A percentile compares a stretch with the other conserved stretches of the same genome.
Evolutionary conservation across 2,329 filamentous ascomycete species (phyloP).

Genomic region (Chrysoporthe deuterocubensis): DNA sequence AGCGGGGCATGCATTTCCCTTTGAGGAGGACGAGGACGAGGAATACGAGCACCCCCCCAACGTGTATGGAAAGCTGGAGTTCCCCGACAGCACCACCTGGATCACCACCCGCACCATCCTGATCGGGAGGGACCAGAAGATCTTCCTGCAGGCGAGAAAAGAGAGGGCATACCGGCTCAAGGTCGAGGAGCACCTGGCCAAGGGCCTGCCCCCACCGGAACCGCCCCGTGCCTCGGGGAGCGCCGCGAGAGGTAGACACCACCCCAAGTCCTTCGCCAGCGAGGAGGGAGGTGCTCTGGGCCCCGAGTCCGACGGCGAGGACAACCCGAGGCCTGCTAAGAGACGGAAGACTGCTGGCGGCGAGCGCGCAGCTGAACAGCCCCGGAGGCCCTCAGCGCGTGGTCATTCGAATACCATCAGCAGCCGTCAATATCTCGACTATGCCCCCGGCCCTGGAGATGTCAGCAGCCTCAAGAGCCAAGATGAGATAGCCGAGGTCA

Average conservation of each 20-base stretch:
- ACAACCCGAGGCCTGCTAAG: constrained; percentile 50
- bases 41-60: neutral
- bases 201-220: constrained; percentile 55
- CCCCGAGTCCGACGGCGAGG: constrained; percentile 62
- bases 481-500: constrained; percentile 66
- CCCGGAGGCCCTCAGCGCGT: constrained; percentile 23
- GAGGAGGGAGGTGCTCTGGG: constrained; percentile 72
- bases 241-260: constrained; percentile 54
- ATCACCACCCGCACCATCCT: constrained; percentile 26
- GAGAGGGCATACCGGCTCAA: constrained; percentile 50
- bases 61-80: constrained; percentile 15
- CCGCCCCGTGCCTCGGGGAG: constrained; percentile 43
- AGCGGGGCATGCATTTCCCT: constrained; percentile 7
- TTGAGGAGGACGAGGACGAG: constrained; percentile 6
- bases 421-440: constrained; percentile 63
- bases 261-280: constrained; percentile 69
- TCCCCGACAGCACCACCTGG: constrained; percentile 23
- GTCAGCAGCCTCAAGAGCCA: constrained; percentile 63
- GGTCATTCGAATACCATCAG: constrained; percentile 47
- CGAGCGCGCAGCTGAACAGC: constrained; percentile 29
- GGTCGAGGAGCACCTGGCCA: constrained; percentile 51
- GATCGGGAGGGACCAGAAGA: constrained; percentile 26
- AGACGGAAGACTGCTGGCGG: constrained; percentile 50
- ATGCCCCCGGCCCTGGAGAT: constrained; percentile 64
- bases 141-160: constrained; percentile 55